Conservation (phyloP, 2,329 filamentous ascomycete genomes). For the Verticillium isaacii region DNA sequence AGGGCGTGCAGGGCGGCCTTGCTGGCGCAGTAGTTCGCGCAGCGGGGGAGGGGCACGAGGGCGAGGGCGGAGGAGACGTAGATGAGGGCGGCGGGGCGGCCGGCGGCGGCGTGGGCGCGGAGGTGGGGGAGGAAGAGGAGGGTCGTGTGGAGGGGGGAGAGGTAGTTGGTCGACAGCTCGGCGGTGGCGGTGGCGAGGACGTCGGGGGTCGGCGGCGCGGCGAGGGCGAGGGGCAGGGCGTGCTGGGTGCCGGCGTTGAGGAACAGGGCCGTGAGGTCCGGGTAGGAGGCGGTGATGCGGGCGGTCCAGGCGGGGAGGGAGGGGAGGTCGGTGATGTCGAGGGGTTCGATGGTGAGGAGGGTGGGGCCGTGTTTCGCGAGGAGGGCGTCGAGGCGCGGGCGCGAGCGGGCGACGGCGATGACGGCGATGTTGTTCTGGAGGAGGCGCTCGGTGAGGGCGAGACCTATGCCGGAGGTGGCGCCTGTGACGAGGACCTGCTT, state of each 20-base stretch:
- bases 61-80: slow-evolving; percentile 37
- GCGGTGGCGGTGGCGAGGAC: slow-evolving; percentile 28
- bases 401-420: slow-evolving; percentile 50
- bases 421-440: slow-evolving; percentile 44
- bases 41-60: slow-evolving; percentile 38
- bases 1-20: slow-evolving; percentile 49
- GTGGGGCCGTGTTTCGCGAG: slow-evolving; percentile 39
- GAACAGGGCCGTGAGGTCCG: slow-evolving; percentile 50
- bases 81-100: slow-evolving; percentile 20
- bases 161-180: slow-evolving; percentile 45
- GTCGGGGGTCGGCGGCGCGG: slow-evolving; percentile 18
- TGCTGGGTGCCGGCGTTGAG: slow-evolving; percentile 54
- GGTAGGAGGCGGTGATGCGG: slow-evolving; percentile 32
- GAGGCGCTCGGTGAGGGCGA: slow-evolving; percentile 35
- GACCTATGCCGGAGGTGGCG: slow-evolving; percentile 50
- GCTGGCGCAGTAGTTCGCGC: slow-evolving; percentile 47
- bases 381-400: slow-evolving; percentile 46
- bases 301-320: slow-evolving; percentile 35
- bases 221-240: slow-evolving; percentile 38
- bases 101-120: slow-evolving; percentile 12
- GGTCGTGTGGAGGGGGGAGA: slow-evolving; percentile 36
- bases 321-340: slow-evolving; percentile 40
- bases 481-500: slow-evolving; percentile 51
- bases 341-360: slow-evolving; percentile 28
- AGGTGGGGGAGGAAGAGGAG: slow-evolving; percentile 42